Conservation (phyloP, 257 asterid genomes). For the Thymus quinquecostatus region DNA sequence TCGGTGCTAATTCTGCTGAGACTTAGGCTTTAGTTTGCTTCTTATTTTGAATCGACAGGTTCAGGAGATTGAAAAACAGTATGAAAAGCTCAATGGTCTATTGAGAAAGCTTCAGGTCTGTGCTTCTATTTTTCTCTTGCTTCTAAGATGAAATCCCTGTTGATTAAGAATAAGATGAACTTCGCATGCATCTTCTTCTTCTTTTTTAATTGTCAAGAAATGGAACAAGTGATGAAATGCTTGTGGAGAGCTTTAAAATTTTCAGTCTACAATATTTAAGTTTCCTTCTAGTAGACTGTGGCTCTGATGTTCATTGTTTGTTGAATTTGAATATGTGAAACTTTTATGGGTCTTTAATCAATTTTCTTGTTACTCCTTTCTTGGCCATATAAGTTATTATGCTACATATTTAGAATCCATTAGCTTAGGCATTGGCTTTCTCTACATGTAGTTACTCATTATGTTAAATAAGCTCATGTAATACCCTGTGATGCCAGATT, state of each 20-base stretch:
- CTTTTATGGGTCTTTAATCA: no score
- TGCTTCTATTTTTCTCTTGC: conserved; percentile 12
- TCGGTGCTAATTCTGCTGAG: conserved; percentile 18
- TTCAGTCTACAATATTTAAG: no score
- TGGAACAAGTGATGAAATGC: no score
- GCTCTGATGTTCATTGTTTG: no score
- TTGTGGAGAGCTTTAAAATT: no score
- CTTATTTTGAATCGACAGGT: conserved; percentile 57
- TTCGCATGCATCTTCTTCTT: neutral
- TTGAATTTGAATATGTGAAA: no score
- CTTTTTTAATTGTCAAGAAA: neutral
- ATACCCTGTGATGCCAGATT: neutral
- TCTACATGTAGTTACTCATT: neutral
- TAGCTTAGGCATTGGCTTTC: neutral
- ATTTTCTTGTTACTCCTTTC: no score
- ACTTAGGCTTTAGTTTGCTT: conserved; percentile 28
- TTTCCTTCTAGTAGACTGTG: no score
- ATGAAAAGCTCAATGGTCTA: conserved; percentile 72
- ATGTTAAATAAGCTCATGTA: neutral
- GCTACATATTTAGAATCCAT: neutral
- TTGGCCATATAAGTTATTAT: no score
- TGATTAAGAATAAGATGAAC: conserved; percentile 20
- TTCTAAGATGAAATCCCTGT: conserved; percentile 7
- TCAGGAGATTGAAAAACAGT: conserved; percentile 87
- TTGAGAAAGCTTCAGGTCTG: conserved; percentile 93